phyloP scores from a whole-genome alignment of 768 basidiomycete species.

The Kwoniella newhampshirensis region DNA sequence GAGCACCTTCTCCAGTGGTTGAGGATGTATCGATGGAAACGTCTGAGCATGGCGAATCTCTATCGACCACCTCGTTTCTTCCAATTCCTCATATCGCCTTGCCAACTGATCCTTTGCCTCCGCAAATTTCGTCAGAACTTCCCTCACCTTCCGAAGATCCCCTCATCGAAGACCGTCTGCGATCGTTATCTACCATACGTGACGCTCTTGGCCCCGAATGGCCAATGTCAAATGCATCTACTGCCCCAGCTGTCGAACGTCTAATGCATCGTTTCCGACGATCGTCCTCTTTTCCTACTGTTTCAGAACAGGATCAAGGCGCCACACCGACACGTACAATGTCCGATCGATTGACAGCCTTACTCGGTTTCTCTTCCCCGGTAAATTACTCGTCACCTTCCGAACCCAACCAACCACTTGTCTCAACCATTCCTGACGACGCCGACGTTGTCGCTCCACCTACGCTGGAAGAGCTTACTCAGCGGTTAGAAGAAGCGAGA shows the following conservation, averaged over 20 bases:
- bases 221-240: conserved; percentile 10
- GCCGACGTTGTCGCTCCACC: conserved; percentile 1
- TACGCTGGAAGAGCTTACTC: conserved; percentile 12
- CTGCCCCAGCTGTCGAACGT: conserved; percentile 12
- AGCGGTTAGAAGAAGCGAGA: conserved; percentile 9
- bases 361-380: conserved; percentile 27
- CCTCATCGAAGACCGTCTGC: conserved; percentile 6
- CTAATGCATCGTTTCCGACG: conserved; percentile 13
- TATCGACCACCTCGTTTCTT: background rate
- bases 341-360: conserved; percentile 28
- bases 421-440: background rate
- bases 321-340: conserved; percentile 10
- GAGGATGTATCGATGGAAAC: background rate
- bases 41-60: background rate
- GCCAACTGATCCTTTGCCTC: conserved; percentile 1
- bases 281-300: conserved; percentile 12
- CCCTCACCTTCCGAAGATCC: conserved; percentile 13
- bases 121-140: background rate
- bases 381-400: background rate
- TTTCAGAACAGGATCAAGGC: conserved; percentile 4
- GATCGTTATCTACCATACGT: conserved; percentile 18
- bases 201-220: conserved; percentile 21
- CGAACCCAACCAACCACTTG: background rate
- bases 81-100: conserved; percentile 13
- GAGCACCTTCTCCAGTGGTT: background rate